A percentile compares a stretch with the other conserved stretches of the same genome.
These are phyloP conservation scores for Fusarium sp. DNA, from an alignment of 2,329 filamentous ascomycete genomes.

Conservation along the genomic window DNA sequence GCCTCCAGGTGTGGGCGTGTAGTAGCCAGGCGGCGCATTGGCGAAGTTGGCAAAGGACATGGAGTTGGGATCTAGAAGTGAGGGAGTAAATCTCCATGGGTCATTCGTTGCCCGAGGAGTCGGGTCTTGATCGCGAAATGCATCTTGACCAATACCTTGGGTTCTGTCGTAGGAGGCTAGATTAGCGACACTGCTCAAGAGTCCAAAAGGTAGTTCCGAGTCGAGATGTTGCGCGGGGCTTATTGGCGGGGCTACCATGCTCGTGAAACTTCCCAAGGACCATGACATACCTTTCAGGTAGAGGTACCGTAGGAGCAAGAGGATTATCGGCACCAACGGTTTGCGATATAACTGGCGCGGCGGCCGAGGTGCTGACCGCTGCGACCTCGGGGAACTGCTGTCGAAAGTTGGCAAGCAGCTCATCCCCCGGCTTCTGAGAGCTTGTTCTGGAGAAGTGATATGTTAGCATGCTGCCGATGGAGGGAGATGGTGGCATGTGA, in stretches of 20 bases:
- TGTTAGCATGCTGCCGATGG: slow-evolving; percentile 6
- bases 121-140: slow-evolving; percentile 75
- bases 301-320: slow-evolving; percentile 32
- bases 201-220: neutral
- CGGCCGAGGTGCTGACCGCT: slow-evolving; percentile 58
- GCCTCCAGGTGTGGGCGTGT: slow-evolving; percentile 84
- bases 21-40: slow-evolving; percentile 82
- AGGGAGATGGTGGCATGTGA: neutral
- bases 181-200: slow-evolving; percentile 24
- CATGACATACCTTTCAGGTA: slow-evolving; percentile 44
- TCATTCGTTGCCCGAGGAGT: slow-evolving; percentile 83
- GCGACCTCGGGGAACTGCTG: slow-evolving; percentile 80
- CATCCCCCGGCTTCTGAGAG: slow-evolving; percentile 84
- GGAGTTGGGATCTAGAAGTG: slow-evolving; percentile 83
- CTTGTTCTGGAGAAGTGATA: slow-evolving; percentile 63
- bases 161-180: slow-evolving; percentile 23
- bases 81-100: slow-evolving; percentile 86
- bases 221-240: neutral
- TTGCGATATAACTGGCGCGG: slow-evolving; percentile 51
- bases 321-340: slow-evolving; percentile 45
- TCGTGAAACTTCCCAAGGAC: neutral
- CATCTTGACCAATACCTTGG: slow-evolving; percentile 41
- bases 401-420: slow-evolving; percentile 84
- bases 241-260: neutral
- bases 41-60: slow-evolving; percentile 81